A percentile compares a stretch with the other conserved stretches of the same genome.
Evolutionary conservation across 2,329 filamentous ascomycete genomes (phyloP).

Genomic region (Ceratocystis cacaofunesta): DNA sequence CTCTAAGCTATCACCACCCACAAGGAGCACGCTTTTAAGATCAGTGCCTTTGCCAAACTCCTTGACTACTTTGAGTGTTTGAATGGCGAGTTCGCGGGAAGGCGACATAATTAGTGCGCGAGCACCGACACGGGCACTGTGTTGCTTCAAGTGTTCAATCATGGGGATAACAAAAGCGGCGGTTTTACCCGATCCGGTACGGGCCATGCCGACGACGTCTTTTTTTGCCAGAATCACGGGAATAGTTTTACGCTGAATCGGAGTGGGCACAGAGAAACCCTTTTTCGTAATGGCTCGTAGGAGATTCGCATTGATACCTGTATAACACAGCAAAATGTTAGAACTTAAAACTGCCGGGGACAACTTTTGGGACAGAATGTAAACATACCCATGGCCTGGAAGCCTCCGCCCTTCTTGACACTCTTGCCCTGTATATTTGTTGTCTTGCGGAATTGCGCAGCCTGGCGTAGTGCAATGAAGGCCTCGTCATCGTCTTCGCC

Average conservation of each 20-base stretch:
- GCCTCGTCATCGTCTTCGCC: slow-evolving; percentile 60
- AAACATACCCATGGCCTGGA: slow-evolving; percentile 72
- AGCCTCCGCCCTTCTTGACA: slow-evolving; percentile 90
- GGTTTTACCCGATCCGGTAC: slow-evolving; percentile 97
- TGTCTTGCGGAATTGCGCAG: slow-evolving; percentile 73
- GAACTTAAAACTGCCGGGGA: neutral
- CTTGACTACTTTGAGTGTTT: slow-evolving; percentile 92
- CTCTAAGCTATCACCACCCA: slow-evolving; percentile 89
- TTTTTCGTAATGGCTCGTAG: slow-evolving; percentile 86
- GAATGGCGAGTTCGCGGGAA: slow-evolving; percentile 82
- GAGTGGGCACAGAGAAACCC: slow-evolving; percentile 89
- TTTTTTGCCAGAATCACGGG: slow-evolving; percentile 76
- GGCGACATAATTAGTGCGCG: slow-evolving; percentile 81
- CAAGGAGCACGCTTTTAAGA: slow-evolving; percentile 73
- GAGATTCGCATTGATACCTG: slow-evolving; percentile 63
- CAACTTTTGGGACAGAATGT: neutral
- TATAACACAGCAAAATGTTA: neutral
- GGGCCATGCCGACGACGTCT: slow-evolving; percentile 97
- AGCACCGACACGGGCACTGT: slow-evolving; percentile 74
- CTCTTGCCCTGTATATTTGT: slow-evolving; percentile 69
- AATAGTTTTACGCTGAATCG: slow-evolving; percentile 93
- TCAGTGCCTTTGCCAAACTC: slow-evolving; percentile 84
- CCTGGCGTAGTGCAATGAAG: slow-evolving; percentile 80
- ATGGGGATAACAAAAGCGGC: slow-evolving; percentile 96
- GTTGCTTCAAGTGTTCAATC: slow-evolving; percentile 82